Base-by-base conservation (phyloP, 345 rosid species). In the Bruguiera parviflora region DNA sequence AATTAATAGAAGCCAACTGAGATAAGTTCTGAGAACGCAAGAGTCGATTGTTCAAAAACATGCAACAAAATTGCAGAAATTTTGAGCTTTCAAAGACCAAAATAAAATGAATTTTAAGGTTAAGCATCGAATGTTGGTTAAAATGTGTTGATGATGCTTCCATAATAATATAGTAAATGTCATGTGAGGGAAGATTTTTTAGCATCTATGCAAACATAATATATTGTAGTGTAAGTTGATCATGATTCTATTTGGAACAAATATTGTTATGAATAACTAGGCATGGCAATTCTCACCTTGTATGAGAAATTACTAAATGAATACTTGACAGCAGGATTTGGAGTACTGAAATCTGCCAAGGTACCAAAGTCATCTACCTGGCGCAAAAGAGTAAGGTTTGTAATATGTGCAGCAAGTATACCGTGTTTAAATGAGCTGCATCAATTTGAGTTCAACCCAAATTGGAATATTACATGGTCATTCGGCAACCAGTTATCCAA, bases 231-330 rank as follows among this genome's bases (percentile, higher is more conserved):
- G 31, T 19, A 65, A 19, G 61, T 60, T 7, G 55, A 66, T 57
- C 64, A 35, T 3, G 63, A 21, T 58, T 58, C 52, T 33, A 25
- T 18, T 5, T 21, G 47, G 16, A 53, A 24, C 20, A 22, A 29
- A 60, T 31, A 32, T 39, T 18, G 22, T 63, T 58, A 49, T 22
- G 31, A 51, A 71, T 53, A 11, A 35, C 21, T 28, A 49, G 53
- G 49, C 49, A 70, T 25, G 8, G 16, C 31, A 55, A 58, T 53
- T 64, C 85, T 78, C 47, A 88, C 98, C 99, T 95, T 92, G 76
- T 84, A 95, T 39, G 98, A 92, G 82, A 95, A 95, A 78, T 95
- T 95, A 77, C 96, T 92, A 78, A 95, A 95, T 2, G 97, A 95
- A 73, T 95, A 92, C 73, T 86, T 85, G 78, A 86, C 89, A 25